phyloP scores from a whole-genome alignment of 352 stramenopile species.

The Phytopythium ostracodes region DNA sequence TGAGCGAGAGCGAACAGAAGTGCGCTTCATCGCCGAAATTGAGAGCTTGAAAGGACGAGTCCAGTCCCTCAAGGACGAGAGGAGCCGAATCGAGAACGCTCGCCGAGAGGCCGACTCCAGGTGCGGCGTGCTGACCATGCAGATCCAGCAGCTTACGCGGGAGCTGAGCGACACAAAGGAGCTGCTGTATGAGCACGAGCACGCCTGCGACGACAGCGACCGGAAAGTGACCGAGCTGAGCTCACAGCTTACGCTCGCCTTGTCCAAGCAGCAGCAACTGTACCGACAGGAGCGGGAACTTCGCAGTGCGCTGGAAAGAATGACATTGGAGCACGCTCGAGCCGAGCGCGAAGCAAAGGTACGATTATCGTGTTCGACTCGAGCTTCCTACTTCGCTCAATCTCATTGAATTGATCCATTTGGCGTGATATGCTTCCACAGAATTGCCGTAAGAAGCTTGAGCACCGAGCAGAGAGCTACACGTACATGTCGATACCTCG shows the following conservation, averaged over 20 bases:
- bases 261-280: constrained; percentile 75
- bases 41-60: constrained; percentile 53
- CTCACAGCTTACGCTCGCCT: constrained; percentile 52
- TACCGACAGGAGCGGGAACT: constrained; percentile 70
- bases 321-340: constrained; percentile 58
- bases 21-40: constrained; percentile 50
- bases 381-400: neutral
- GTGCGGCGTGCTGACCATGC: constrained; percentile 32
- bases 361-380: neutral
- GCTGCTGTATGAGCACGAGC: constrained; percentile 51
- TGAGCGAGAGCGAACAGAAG: constrained; percentile 51
- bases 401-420: neutral
- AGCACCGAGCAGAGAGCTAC: constrained; percentile 45
- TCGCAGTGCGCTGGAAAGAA: constrained; percentile 45
- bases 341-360: constrained; percentile 62
- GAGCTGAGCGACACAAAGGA: constrained; percentile 59
- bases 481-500: constrained; percentile 15
- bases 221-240: constrained; percentile 65
- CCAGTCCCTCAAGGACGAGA: constrained; percentile 59
- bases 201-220: constrained; percentile 62
- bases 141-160: constrained; percentile 51
- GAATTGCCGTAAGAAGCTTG: constrained; percentile 46
- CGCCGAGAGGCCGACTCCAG: constrained; percentile 48
- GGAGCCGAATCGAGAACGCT: constrained; percentile 36
- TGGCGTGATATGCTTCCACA: constrained; percentile 11